Conservation (phyloP, 2,329 filamentous ascomycete species). For the Pseudogymnoascus sp. region DNA sequence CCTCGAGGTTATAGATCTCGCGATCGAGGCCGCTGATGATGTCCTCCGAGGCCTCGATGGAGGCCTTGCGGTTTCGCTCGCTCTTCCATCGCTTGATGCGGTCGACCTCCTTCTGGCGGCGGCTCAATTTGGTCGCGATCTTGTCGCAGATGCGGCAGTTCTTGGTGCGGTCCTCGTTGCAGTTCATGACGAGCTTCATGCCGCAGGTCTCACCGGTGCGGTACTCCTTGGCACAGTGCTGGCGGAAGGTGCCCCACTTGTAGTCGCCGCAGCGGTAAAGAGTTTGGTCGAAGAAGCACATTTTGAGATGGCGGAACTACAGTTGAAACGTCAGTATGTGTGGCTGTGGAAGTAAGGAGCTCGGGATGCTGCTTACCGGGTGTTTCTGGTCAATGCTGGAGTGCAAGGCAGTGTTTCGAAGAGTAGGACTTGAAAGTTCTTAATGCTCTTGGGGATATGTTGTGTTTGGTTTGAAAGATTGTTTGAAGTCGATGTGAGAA, state of each 20-base stretch:
- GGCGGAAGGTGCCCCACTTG: conserved; percentile 89
- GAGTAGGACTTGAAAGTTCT: conserved; percentile 17
- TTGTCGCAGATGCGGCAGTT: conserved; percentile 83
- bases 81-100: conserved; percentile 76
- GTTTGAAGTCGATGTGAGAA: conserved; percentile 16
- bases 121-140: conserved; percentile 75
- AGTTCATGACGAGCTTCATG: conserved; percentile 79
- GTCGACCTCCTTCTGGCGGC: conserved; percentile 64
- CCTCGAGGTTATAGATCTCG: conserved; percentile 48
- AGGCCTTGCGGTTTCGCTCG: conserved; percentile 46
- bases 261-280: conserved; percentile 81
- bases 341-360: conserved; percentile 18
- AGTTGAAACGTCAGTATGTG: conserved; percentile 8
- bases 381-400: conserved; percentile 14
- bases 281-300: conserved; percentile 96
- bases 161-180: conserved; percentile 48
- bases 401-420: conserved; percentile 9
- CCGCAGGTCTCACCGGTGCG: conserved; percentile 95
- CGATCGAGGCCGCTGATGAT: conserved; percentile 60
- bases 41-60: conserved; percentile 62
- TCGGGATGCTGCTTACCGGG: conserved; percentile 17
- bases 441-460: conserved; percentile 13
- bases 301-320: conserved; percentile 37
- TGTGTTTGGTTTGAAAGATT: conserved; percentile 15
- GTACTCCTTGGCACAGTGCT: conserved; percentile 91